Percentiles rank a stretch among this genome's conserved stretches.
Conservation (phyloP, 2,329 filamentous ascomycete species). For the Neopestalotiopsis sp. region DNA sequence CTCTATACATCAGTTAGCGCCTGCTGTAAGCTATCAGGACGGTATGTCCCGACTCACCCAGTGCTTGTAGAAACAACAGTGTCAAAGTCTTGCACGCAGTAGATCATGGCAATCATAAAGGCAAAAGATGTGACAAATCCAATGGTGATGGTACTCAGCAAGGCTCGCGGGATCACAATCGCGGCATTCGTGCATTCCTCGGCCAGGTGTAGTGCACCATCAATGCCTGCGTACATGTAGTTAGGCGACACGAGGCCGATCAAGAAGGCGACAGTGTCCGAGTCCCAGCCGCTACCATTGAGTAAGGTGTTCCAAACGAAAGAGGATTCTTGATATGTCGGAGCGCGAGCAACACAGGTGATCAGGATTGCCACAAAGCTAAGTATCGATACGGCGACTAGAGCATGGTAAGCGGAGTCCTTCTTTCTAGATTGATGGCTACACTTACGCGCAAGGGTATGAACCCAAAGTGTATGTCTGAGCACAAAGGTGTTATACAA, state of each 20-base stretch:
- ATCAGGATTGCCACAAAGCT: neutral
- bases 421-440: neutral
- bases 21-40: neutral
- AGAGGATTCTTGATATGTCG: neutral
- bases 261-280: neutral
- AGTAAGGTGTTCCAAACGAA: neutral
- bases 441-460: neutral
- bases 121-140: neutral
- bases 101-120: constrained; percentile 8
- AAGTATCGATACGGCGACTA: neutral
- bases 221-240: constrained; percentile 6
- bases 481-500: neutral
- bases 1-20: neutral
- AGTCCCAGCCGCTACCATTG: neutral
- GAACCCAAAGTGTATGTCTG: neutral
- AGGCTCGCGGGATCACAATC: neutral
- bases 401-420: neutral
- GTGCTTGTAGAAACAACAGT: neutral
- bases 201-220: neutral
- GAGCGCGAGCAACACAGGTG: neutral
- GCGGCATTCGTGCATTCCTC: constrained; percentile 1
- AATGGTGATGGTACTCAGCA: neutral
- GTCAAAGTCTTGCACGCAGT: constrained; percentile 6
- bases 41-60: neutral
- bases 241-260: neutral